These are phyloP conservation scores for Elsinoe perseae DNA, from an alignment of 2,329 filamentous ascomycete genomes.

Conservation along the genomic window DNA sequence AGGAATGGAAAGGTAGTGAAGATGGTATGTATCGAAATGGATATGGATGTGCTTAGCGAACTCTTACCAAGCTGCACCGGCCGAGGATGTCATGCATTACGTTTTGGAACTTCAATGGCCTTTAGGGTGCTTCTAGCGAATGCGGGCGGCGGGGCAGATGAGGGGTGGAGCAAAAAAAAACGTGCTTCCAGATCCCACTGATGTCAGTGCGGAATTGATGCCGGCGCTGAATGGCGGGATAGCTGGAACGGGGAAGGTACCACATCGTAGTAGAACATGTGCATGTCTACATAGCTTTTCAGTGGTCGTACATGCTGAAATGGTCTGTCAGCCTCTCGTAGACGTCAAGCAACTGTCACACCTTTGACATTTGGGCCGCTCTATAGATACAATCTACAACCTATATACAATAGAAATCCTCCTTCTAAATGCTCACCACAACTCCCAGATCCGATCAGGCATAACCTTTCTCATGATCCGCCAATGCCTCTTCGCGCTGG, in stretches of 20 bases:
- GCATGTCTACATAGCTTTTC: too few species aligned
- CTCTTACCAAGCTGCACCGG: background rate
- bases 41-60: background rate
- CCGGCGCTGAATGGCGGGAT: background rate
- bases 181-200: background rate
- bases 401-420: background rate
- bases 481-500: constrained; percentile 82
- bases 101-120: background rate
- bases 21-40: background rate
- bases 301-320: background rate
- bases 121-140: background rate
- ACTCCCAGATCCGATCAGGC: constrained; percentile 73
- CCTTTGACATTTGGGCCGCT: too few species aligned
- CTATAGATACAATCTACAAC: background rate
- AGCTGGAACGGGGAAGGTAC: background rate
- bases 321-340: too few species aligned
- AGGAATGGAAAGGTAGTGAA: background rate
- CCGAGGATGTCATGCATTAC: background rate
- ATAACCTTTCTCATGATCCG: constrained; percentile 79
- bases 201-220: background rate
- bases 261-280: too few species aligned
- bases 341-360: too few species aligned
- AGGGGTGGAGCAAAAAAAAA: background rate
- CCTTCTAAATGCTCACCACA: constrained; percentile 53
- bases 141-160: background rate